Evolutionary conservation across 257 asterid genomes (phyloP), one percentile per base, ranked within the genome.

Genomic region (Scutellaria baicalensis): DNA sequence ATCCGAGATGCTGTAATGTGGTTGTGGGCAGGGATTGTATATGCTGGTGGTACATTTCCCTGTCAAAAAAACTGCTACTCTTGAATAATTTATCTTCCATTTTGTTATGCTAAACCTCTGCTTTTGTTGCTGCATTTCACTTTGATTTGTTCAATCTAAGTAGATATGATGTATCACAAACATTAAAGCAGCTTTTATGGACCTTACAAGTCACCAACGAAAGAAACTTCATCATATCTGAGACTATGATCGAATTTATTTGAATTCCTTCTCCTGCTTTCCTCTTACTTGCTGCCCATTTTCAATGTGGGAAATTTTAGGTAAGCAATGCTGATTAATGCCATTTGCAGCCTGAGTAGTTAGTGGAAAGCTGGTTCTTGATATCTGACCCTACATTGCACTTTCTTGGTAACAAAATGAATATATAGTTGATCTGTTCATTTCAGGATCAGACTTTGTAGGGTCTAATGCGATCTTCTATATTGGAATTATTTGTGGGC

Each of bases 1-100:
- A 18, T 18, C 42, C 1, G 65, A 44, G 62, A 50, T 18, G 18
- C 66, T 59, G 35, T 16, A 16, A 1, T 40, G 36, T 20, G 63
- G 43, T 36, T 51, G 59, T 36, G 20, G 52, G 14, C 6, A 5
- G 51, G 63, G 59, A 21, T 51, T 50, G n/a, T n/a, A 39, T 52
- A 55, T 10, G 56, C 16, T 64, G 71, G 51, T 56, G 64, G 54
- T 65, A 21, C 45, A 13, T 16, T 61, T 18, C 36, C 51, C 33
- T 18, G 44, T 57, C 59, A 50, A 55, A 77, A 27, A 16, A 27
- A 11, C 27, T 38, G 51, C 59, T 59, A 65, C 73, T 60, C 58
- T 16, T 16, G 14, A 75, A 70, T 70, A 68, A 60, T 67, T 71
- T 5, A 68, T 68, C 59, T 44, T 72, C 74, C 78, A 56, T 62